Evolutionary conservation across 2,329 filamentous ascomycete genomes (phyloP), one percentile per base, ranked within the genome.

Genomic region (Diplocarpon mali): DNA sequence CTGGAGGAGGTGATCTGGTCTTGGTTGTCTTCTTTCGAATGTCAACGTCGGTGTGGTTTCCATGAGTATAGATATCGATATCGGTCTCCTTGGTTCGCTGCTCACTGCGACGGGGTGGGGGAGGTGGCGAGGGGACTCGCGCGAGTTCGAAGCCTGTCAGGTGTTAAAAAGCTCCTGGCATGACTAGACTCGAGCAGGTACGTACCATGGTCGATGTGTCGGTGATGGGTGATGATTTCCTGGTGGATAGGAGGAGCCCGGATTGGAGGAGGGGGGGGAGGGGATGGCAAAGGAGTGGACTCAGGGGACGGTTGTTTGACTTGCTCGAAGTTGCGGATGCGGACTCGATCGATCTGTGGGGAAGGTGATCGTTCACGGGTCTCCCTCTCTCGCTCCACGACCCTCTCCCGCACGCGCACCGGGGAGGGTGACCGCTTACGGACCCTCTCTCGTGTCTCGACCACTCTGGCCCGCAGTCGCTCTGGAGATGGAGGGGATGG

Each of bases 161-260:
- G 24, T 46, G 43, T 54, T 38, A 54, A 48, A 27, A 31, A 39
- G 39, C 42, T 46, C 30, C 16, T 27, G 31, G 40, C 27, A 39
- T 38, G 4, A 29, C 17, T 12, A 37, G 35, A 29, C 17, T 12
- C 34, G 35, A 36, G 40, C 15, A 14, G 31, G 34, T 32, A 8
- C 78, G 61, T 69, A 86, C 85, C 88, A 65, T 94, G 86, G 59
- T 94, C 85, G 55, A 93, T 83, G 59, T 90, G 84, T 46, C 81
- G 76, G 61, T 92, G 90, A 65, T 60, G 58, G 38, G 86, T 93
- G 53, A 93, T 89, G 47, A 94, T 80, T 60, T 95, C 85, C 58
- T 90, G 79, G 64, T 90, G 85, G 55, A 94, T 86, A 1, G 82
- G 83, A 29, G 87, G 87, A 15, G 81, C 80, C 35, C 78, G 75